A percentile compares a stretch with the other conserved stretches of the same genome.
Evolutionary conservation across 208 protist species (phyloP).

Genomic region (Acanthamoeba culbertsoni): DNA sequence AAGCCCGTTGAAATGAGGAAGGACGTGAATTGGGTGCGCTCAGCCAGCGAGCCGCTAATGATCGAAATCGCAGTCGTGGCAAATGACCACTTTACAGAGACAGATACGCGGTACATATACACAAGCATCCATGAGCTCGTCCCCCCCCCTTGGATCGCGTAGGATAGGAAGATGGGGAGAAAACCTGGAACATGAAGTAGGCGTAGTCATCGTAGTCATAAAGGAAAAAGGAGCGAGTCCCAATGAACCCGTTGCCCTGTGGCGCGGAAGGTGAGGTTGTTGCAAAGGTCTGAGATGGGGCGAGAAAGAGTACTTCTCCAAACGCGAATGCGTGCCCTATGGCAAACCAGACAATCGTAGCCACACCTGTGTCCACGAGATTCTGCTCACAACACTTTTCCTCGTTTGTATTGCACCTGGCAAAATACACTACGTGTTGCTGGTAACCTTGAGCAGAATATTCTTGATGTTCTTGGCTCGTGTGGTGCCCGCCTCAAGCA

Average conservation of each 20-base stretch:
- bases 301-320: not conserved
- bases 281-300: not conserved
- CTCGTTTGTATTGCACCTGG: too few relatives aligned
- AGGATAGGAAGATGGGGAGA: not conserved
- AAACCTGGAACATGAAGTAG: slow-evolving; percentile 36
- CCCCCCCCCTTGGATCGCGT: not conserved
- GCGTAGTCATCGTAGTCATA: slow-evolving; percentile 9
- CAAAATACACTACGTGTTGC: not conserved
- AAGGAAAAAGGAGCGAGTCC: not conserved
- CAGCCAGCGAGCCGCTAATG: slow-evolving; percentile 22
- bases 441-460: slow-evolving; percentile 58
- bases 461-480: slow-evolving; percentile 59
- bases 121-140: not conserved
- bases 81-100: not conserved
- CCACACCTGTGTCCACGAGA: not conserved
- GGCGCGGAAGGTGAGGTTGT: not conserved
- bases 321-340: slow-evolving; percentile 48
- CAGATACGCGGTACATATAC: not conserved
- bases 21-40: slow-evolving; percentile 49
- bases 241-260: slow-evolving; percentile 25
- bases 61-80: slow-evolving; percentile 17
- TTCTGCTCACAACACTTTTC: not conserved
- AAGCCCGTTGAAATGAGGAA: slow-evolving; percentile 8
- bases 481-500: slow-evolving; percentile 44
- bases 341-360: not conserved